Evolutionary conservation across 192 early-diverging fungal genomes (phyloP), one percentile per base, ranked within the genome.

Genomic region (Radiomyces spectabilis): DNA sequence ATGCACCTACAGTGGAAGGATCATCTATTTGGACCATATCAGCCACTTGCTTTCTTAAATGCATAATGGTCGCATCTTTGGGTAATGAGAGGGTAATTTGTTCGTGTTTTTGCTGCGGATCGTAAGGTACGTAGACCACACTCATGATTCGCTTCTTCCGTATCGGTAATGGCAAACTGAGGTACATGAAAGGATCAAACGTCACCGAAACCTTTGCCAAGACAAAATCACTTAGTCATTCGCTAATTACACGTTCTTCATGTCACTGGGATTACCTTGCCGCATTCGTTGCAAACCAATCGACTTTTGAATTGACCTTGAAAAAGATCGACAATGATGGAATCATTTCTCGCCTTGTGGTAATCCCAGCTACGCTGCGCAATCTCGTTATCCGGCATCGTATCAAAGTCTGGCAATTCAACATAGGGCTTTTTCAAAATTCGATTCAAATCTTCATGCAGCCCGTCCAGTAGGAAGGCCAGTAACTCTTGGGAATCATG

Each of bases 391-490:
- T 90, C 85, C 22, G 79, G 68, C 59, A 73, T 61, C 4, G 77
- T 80, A 37, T 82, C 73, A 30, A 81, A 81, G 46, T 93, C 88
- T n/a, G 86, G 85, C 6, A 76, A 63, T 52, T 92, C 86, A 22
- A 88, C 74, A 62, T 88, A 93, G 1, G 86, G 86, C 42, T 89
- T 92, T 40, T 84, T 77, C 40, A 70, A 40, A 33, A 93, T 87
- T 12, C 89, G 75, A 61, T 93, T 92, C 38, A 93, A 68, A 35
- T 93, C 91, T 57, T 93, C 91, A 59, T 93, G 91, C 41, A 93
- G 61, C 0, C 89, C 88, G 60, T 93, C 91, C 16, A 93, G 69
- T 27, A 93, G 65, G 37, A 83, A 92, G 13, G 76, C 79, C 35
- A 92, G 65, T 9, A 93, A 78, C 72, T 93, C 91, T 55, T 88